phyloP scores from a whole-genome alignment of 2,329 filamentous ascomycete species.

The Alternaria sp. region DNA sequence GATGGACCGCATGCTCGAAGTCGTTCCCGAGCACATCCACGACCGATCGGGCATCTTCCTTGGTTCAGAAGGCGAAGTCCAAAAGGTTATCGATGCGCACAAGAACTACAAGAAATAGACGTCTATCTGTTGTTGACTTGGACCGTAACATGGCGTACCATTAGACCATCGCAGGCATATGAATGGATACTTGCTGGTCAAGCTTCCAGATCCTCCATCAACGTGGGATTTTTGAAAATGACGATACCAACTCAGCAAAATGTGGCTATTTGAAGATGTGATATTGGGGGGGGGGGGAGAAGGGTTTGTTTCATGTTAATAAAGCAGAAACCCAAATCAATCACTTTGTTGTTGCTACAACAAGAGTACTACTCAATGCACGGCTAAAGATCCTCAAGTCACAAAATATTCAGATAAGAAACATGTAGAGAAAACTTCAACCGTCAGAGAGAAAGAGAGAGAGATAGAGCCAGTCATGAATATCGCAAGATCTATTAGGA shows the following conservation, averaged over 20 bases:
- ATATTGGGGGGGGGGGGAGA: too few species aligned
- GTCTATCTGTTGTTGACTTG: not conserved
- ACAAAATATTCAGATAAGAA: not conserved
- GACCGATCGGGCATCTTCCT: slow-evolving; percentile 96
- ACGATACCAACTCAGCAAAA: slow-evolving; percentile 10
- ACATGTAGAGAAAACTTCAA: not conserved
- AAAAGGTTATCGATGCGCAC: slow-evolving; percentile 90
- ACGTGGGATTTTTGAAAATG: slow-evolving; percentile 8
- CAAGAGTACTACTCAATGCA: not conserved
- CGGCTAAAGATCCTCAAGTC: not conserved
- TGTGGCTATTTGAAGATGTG: not conserved
- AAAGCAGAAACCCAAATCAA: too few species aligned
- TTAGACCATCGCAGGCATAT: slow-evolving; percentile 6
- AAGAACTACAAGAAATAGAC: slow-evolving; percentile 61
- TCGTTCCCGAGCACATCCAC: slow-evolving; percentile 91
- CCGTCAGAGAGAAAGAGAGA: not conserved
- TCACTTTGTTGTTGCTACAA: not conserved
- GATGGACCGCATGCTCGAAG: slow-evolving; percentile 88
- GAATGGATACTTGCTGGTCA: not conserved
- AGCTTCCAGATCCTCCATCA: not conserved
- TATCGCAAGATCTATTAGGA: slow-evolving; percentile 25
- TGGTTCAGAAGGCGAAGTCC: slow-evolving; percentile 92
- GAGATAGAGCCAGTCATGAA: not conserved
- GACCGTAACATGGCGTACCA: not conserved
- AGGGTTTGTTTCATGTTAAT: not conserved